Percentiles rank a stretch among this genome's conserved stretches.
Conservation (phyloP, 768 basidiomycete species). For the Pulveroboletus sp. region DNA sequence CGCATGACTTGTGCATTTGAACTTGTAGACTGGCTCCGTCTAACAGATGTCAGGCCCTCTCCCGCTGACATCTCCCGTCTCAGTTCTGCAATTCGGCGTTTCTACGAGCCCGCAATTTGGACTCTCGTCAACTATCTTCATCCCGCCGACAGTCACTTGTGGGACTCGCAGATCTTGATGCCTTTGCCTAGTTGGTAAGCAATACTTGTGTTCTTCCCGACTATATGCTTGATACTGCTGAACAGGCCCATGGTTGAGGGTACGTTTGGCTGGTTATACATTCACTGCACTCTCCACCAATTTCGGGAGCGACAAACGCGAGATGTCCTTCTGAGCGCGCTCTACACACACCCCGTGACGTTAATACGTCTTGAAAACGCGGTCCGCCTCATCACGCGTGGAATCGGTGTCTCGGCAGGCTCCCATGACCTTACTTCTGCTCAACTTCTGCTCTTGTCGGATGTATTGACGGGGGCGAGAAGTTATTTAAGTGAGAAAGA, state of each 20-base stretch:
- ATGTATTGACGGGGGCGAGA: conserved; percentile 32
- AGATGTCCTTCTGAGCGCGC: conserved; percentile 33
- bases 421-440: conserved; percentile 24
- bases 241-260: conserved; percentile 12
- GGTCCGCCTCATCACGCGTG: conserved; percentile 38
- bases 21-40: conserved; percentile 63
- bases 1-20: conserved; percentile 46
- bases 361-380: conserved; percentile 35
- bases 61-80: conserved; percentile 41
- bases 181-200: conserved; percentile 28
- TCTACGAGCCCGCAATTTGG: conserved; percentile 42
- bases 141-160: conserved; percentile 42
- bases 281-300: conserved; percentile 28
- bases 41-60: conserved; percentile 37
- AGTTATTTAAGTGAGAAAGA: conserved; percentile 30
- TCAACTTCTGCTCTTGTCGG: conserved; percentile 39
- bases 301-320: conserved; percentile 24
- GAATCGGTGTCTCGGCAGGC: conserved; percentile 22
- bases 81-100: conserved; percentile 34
- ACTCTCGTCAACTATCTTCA: conserved; percentile 44
- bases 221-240: neutral
- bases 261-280: conserved; percentile 46
- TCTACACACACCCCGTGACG: conserved; percentile 27
- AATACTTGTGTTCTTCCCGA: neutral
- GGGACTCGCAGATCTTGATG: conserved; percentile 30